phyloP scores from a whole-genome alignment of 2,329 filamentous ascomycete species.

The Aspergillus fumigatus region DNA sequence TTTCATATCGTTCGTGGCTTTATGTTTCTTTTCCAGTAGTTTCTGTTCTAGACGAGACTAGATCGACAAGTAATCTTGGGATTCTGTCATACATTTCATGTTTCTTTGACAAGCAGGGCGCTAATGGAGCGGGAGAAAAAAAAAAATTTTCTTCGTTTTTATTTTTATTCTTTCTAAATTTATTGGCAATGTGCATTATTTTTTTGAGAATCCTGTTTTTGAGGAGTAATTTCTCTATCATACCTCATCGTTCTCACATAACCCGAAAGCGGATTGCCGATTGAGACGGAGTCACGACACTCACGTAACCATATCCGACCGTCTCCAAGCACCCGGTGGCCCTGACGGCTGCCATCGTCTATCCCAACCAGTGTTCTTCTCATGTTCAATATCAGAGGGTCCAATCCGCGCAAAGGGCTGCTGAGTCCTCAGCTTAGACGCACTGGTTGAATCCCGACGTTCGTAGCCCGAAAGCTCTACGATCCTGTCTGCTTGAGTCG shows the following conservation, averaged over 20 bases:
- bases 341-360: conserved; percentile 32
- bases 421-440: conserved; percentile 34
- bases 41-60: conserved; percentile 7
- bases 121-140: conserved; percentile 22
- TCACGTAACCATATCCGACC: conserved; percentile 7
- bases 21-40: conserved; percentile 7
- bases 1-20: not conserved
- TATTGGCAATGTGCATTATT: not conserved
- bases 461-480: conserved; percentile 43
- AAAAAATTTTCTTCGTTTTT: conserved; percentile 5
- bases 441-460: conserved; percentile 32
- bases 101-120: conserved; percentile 25
- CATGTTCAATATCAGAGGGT: conserved; percentile 16
- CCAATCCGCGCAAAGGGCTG: conserved; percentile 22
- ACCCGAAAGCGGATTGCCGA: not conserved
- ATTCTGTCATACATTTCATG: conserved; percentile 7
- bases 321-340: conserved; percentile 27
- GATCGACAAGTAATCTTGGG: conserved; percentile 13
- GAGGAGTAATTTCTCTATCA: too few relatives aligned
- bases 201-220: not conserved
- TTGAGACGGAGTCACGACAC: not conserved
- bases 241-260: not conserved
- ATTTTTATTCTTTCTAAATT: not conserved
- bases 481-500: conserved; percentile 12
- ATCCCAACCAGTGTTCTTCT: conserved; percentile 34